Evolutionary conservation across 495 filamentous ascomycete genomes (phyloP).

Genomic region (Stereocaulon alpinum): DNA sequence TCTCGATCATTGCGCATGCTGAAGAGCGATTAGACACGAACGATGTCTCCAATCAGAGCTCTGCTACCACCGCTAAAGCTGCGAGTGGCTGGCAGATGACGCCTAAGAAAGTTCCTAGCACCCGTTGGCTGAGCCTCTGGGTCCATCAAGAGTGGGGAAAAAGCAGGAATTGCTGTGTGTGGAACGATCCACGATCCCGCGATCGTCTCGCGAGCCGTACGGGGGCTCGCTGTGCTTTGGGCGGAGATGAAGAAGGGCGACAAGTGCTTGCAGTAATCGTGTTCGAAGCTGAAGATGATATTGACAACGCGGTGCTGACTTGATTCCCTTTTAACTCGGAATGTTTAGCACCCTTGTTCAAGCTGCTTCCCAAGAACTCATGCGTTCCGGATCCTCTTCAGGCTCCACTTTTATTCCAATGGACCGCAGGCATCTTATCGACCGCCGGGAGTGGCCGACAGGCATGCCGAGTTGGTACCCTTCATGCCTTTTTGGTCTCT

Average conservation of each 20-base stretch:
- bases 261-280: not conserved
- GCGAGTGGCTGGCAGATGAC: constrained; percentile 4
- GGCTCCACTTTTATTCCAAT: not conserved
- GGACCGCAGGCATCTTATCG: not conserved
- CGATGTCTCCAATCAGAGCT: constrained; percentile 6
- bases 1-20: constrained; percentile 10
- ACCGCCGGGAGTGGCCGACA: constrained; percentile 7
- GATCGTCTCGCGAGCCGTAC: not conserved
- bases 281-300: not conserved
- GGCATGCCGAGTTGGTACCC: not conserved
- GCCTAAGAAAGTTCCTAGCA: not conserved
- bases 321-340: not conserved
- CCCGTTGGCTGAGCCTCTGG: not conserved
- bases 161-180: not conserved
- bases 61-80: not conserved
- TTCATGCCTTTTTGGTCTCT: not conserved
- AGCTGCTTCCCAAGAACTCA: not conserved
- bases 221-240: not conserved
- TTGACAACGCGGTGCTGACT: not conserved
- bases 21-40: not conserved
- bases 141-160: not conserved
- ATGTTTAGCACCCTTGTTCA: not conserved
- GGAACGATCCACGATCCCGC: not conserved
- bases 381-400: not conserved
- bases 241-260: not conserved